Evolutionary conservation across 371 early-diverging fungal species (phyloP).

Genomic region (Cladochytrium tenue): DNA sequence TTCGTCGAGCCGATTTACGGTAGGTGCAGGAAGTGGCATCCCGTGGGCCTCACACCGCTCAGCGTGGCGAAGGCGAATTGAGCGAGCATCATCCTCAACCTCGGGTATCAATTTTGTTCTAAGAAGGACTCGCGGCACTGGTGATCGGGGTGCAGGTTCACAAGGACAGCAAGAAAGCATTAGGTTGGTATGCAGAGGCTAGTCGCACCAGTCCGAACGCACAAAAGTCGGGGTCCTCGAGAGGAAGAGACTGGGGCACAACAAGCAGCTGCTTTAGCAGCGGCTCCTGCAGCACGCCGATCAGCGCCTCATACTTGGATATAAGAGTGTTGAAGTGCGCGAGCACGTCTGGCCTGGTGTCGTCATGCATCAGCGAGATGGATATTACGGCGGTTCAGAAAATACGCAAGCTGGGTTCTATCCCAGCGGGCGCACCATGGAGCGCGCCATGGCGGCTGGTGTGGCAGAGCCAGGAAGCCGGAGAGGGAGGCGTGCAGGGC

Average conservation of each 20-base stretch:
- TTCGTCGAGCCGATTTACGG: constrained; percentile 11
- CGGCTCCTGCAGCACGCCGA: background rate
- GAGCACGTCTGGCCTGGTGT: constrained; percentile 12
- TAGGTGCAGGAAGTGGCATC: background rate
- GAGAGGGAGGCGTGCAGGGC: constrained; percentile 1
- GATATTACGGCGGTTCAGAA: background rate
- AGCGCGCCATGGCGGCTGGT: constrained; percentile 1
- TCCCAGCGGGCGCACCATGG: background rate
- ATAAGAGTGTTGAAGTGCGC: constrained; percentile 16
- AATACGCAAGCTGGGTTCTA: background rate
- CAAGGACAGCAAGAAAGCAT: background rate
- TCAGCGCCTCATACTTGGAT: constrained; percentile 9
- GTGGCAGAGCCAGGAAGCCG: constrained; percentile 1
- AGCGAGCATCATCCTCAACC: constrained; percentile 20
- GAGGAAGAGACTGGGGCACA: background rate
- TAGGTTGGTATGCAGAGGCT: background rate
- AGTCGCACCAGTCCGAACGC: background rate
- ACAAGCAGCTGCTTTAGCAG: constrained; percentile 1
- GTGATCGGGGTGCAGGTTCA: background rate
- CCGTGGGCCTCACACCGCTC: background rate
- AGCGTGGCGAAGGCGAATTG: background rate
- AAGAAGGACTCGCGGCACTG: constrained; percentile 29
- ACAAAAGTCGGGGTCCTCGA: constrained; percentile 23
- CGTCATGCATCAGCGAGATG: background rate
- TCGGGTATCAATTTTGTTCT: constrained; percentile 35